Percentiles rank a stretch among this genome's conserved stretches.
Evolutionary conservation across 768 basidiomycete species (phyloP).

Genomic region (Boletellus ananiceps): DNA sequence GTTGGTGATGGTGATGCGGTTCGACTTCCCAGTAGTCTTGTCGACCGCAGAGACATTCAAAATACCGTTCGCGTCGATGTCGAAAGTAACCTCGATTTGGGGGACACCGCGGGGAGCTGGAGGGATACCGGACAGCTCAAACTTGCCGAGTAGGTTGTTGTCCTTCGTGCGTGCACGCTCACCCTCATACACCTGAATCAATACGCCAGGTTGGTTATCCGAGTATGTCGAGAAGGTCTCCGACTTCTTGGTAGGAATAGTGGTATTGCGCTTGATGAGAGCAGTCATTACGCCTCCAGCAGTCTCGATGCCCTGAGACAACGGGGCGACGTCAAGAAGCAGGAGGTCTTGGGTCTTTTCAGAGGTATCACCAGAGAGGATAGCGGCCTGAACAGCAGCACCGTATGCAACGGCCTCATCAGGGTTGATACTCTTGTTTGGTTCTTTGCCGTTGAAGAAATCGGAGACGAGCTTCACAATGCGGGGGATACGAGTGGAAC

Average conservation of each 20-base stretch:
- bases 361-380: slow-evolving; percentile 95
- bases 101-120: slow-evolving; percentile 97
- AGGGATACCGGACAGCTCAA: slow-evolving; percentile 94
- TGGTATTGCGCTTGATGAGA: slow-evolving; percentile 98
- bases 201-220: slow-evolving; percentile 97
- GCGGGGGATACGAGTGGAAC: slow-evolving; percentile 97
- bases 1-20: slow-evolving; percentile 90
- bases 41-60: slow-evolving; percentile 93
- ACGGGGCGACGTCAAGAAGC: slow-evolving; percentile 88
- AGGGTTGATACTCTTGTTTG: slow-evolving; percentile 99
- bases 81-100: slow-evolving; percentile 96
- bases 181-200: slow-evolving; percentile 98
- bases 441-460: slow-evolving; percentile 98
- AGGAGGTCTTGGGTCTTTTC: slow-evolving; percentile 97
- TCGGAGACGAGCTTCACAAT: slow-evolving; percentile 97
- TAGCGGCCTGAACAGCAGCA: slow-evolving; percentile 97
- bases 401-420: slow-evolving; percentile 99
- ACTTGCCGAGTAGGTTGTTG: slow-evolving; percentile 98
- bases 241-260: slow-evolving; percentile 97
- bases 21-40: slow-evolving; percentile 96
- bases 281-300: slow-evolving; percentile 99
- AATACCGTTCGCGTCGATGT: slow-evolving; percentile 96
- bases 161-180: slow-evolving; percentile 98
- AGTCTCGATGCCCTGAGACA: slow-evolving; percentile 95
- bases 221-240: slow-evolving; percentile 98